Percentiles rank a stretch among this genome's conserved stretches.
Evolutionary conservation across 345 rosid species (phyloP).

Genomic region (Gossypium australe): DNA sequence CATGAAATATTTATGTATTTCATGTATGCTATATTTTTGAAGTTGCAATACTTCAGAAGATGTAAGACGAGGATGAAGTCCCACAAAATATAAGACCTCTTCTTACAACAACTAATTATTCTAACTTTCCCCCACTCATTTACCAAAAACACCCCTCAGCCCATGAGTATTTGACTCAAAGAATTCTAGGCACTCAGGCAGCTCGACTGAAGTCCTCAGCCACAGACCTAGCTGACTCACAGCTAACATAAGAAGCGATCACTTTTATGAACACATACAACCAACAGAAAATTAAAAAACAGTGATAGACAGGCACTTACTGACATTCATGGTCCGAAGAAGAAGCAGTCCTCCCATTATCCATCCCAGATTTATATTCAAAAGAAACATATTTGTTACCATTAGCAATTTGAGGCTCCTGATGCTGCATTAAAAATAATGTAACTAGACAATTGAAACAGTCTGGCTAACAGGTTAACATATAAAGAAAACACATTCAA

Average conservation of each 20-base stretch:
- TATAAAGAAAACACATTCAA: neutral
- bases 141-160: neutral
- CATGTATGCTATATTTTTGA: neutral
- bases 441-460: slow-evolving; percentile 11
- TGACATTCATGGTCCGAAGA: slow-evolving; percentile 97
- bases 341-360: slow-evolving; percentile 79
- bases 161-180: neutral
- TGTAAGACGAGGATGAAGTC: neutral
- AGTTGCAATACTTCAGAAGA: neutral
- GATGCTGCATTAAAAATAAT: slow-evolving; percentile 58
- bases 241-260: neutral
- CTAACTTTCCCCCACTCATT: neutral
- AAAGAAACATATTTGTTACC: slow-evolving; percentile 87
- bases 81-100: neutral
- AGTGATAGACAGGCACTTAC: slow-evolving; percentile 52
- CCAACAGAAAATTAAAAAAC: neutral
- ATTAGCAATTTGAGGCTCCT: slow-evolving; percentile 68
- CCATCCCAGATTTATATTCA: slow-evolving; percentile 96
- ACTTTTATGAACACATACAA: neutral
- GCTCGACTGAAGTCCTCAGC: neutral
- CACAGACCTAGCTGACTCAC: neutral
- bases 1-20: neutral
- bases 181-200: neutral
- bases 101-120: neutral
- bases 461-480: neutral